These are phyloP conservation scores for Penicillium chermesinum DNA, from an alignment of 495 filamentous ascomycete species.

Conservation along the genomic window DNA sequence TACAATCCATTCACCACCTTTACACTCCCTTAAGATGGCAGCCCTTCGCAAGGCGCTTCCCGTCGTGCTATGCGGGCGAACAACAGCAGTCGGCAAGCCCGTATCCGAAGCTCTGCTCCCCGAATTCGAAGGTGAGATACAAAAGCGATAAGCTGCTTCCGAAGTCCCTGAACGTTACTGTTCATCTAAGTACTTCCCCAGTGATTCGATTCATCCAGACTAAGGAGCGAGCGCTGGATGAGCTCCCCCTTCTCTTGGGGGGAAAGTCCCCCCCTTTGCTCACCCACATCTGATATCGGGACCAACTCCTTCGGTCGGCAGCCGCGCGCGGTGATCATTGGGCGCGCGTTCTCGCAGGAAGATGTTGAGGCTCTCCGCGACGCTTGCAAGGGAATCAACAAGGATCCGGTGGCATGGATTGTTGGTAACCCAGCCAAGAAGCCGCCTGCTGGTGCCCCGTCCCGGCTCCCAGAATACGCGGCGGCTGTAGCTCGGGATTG, in stretches of 20 bases:
- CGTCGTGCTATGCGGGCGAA: slow-evolving; percentile 21
- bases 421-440: slow-evolving; percentile 11
- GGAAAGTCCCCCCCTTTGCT: slow-evolving; percentile 21
- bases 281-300: slow-evolving; percentile 19
- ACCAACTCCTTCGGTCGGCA: slow-evolving; percentile 26
- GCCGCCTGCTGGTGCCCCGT: slow-evolving; percentile 3
- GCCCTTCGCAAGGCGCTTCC: slow-evolving; percentile 4
- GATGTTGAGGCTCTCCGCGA: slow-evolving; percentile 15
- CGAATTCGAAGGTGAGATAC: slow-evolving; percentile 25
- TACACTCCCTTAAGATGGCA: slow-evolving; percentile 11
- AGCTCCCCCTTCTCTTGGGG: slow-evolving; percentile 25
- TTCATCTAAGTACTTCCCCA: slow-evolving; percentile 9
- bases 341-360: slow-evolving; percentile 19
- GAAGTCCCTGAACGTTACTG: slow-evolving; percentile 3
- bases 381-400: slow-evolving; percentile 2
- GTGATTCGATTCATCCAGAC: slow-evolving; percentile 27
- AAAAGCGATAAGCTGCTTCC: no score
- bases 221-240: slow-evolving; percentile 14
- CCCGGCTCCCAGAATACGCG: slow-evolving; percentile 12
- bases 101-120: slow-evolving; percentile 21
- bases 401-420: slow-evolving; percentile 15
- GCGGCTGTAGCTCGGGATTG: slow-evolving; percentile 3
- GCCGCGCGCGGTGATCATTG: slow-evolving; percentile 28
- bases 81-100: slow-evolving; percentile 22
- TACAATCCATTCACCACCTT: no score